phyloP scores from a whole-genome alignment of 2,329 filamentous ascomycete genomes.

The Apiospora saccharicola region DNA sequence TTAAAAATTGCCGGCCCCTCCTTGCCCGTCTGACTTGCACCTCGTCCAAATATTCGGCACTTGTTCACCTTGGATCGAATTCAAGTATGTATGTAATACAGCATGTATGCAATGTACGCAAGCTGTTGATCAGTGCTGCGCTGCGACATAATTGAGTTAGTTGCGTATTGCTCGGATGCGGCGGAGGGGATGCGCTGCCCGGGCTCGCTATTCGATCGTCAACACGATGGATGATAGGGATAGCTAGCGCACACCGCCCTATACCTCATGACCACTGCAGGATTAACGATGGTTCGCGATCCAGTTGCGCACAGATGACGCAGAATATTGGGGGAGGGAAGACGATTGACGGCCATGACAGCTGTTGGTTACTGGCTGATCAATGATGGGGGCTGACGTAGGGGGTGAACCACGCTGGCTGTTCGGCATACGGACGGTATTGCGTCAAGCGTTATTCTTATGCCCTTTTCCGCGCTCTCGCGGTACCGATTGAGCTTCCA shows the following conservation, averaged over 20 bases:
- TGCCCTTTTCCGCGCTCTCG: not conserved
- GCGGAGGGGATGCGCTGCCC: not conserved
- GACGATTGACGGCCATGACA: not conserved
- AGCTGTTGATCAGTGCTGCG: not conserved
- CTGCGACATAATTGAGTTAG: not conserved
- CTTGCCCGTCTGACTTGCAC: not conserved
- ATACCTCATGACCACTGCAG: constrained; percentile 13
- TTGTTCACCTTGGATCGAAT: not conserved
- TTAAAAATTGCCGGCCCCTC: not conserved
- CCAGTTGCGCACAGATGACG: constrained; percentile 18
- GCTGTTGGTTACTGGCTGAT: not conserved
- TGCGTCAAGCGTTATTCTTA: not conserved
- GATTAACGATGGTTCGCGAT: constrained; percentile 8
- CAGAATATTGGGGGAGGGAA: not conserved
- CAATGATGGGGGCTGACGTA: constrained; percentile 13
- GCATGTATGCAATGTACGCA: not conserved
- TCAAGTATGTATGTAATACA: not conserved
- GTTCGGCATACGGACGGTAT: not conserved
- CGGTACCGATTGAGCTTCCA: not conserved
- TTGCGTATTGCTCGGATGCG: constrained; percentile 6
- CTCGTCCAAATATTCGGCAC: not conserved
- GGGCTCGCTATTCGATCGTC: constrained; percentile 1
- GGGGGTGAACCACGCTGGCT: not conserved
- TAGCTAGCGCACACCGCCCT: constrained; percentile 1
- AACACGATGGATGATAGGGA: constrained; percentile 1